These are phyloP conservation scores for Myxozyma vanderwaltii DNA, from an alignment of 805 yeast species.

Conservation along the genomic window DNA sequence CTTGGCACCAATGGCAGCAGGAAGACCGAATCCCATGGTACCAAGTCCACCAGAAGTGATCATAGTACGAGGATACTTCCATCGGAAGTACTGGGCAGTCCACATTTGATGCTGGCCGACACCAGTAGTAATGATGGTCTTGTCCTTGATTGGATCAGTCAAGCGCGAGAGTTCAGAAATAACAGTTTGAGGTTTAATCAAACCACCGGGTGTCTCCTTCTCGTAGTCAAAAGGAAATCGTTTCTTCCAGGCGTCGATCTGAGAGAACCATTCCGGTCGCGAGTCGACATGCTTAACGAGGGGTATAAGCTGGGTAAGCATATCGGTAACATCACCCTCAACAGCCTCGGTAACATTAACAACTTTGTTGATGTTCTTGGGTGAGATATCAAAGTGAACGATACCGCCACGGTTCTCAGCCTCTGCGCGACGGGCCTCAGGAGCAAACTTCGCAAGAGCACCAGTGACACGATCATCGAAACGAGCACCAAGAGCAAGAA, in stretches of 20 bases:
- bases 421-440: slow-evolving; percentile 89
- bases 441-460: slow-evolving; percentile 83
- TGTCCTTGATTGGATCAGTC: slow-evolving; percentile 62
- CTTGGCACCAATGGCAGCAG: slow-evolving; percentile 98
- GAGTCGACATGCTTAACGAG: slow-evolving; percentile 59
- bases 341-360: slow-evolving; percentile 91
- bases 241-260: slow-evolving; percentile 77
- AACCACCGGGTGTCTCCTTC: slow-evolving; percentile 56
- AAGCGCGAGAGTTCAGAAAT: slow-evolving; percentile 75
- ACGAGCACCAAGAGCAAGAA: slow-evolving; percentile 93
- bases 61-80: slow-evolving; percentile 90
- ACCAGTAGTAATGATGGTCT: slow-evolving; percentile 92
- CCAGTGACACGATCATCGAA: slow-evolving; percentile 98
- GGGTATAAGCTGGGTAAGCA: slow-evolving; percentile 73
- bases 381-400: slow-evolving; percentile 91
- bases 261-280: slow-evolving; percentile 79
- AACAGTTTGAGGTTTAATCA: slow-evolving; percentile 90
- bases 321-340: slow-evolving; percentile 91
- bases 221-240: slow-evolving; percentile 84
- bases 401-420: slow-evolving; percentile 90
- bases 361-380: slow-evolving; percentile 97
- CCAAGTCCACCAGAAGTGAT: slow-evolving; percentile 99
- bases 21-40: slow-evolving; percentile 97
- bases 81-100: slow-evolving; percentile 97
- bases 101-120: slow-evolving; percentile 99